phyloP scores from a whole-genome alignment of 768 basidiomycete species.

The Termitomyces sp. region DNA sequence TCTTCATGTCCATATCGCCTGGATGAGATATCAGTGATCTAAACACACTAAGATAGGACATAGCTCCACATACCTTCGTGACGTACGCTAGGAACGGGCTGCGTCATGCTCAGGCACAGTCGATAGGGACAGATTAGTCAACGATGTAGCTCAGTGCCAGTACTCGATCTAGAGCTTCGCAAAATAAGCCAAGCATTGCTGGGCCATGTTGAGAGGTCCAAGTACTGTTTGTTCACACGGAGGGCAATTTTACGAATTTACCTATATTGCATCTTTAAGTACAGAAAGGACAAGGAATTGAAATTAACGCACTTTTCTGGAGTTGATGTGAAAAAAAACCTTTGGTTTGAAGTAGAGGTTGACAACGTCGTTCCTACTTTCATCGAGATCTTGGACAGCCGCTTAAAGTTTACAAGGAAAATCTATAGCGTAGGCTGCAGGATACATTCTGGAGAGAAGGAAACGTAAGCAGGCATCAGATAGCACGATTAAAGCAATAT shows the following conservation, averaged over 20 bases:
- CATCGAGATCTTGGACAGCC: background rate
- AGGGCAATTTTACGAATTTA: background rate
- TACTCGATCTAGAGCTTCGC: background rate
- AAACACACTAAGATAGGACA: background rate
- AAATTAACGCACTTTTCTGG: background rate
- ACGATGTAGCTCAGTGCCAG: background rate
- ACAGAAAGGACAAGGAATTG: background rate
- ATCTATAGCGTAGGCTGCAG: constrained; percentile 1
- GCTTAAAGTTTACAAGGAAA: background rate
- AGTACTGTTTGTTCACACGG: too few species aligned
- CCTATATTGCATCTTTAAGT: background rate
- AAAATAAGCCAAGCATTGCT: background rate
- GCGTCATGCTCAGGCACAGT: constrained; percentile 3
- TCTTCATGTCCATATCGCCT: background rate
- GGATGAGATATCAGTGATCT: background rate
- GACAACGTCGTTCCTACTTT: background rate
- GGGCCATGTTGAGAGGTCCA: background rate
- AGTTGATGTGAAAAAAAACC: background rate
- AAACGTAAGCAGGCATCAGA: background rate
- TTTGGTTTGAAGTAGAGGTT: background rate
- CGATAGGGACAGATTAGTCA: background rate
- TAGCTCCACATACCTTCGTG: background rate
- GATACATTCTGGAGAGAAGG: background rate
- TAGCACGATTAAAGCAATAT: background rate
- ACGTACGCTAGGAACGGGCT: background rate